These are phyloP conservation scores for sorghum (Sorghum bicolor) DNA, from an alignment of 176 grass and related monocot genomes.

Conservation along the genomic window Sorghum_bicolor_NCBIv3 NC_012873.2:57667001-57667500, in stretches of 20 bases:
- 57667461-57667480: conserved; percentile 72
- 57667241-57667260: conserved; percentile 97
- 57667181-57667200: conserved; percentile 98
- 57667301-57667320: background rate
- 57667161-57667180: conserved; percentile 97
- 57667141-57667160: conserved; percentile 98
- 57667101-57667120: conserved; percentile 21
- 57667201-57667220: conserved; percentile 86
- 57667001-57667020: conserved; percentile 99
- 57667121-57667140: conserved; percentile 34
- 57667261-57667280: background rate
- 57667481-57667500: conserved; percentile 65
- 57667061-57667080: conserved; percentile 27
- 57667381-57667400: background rate
- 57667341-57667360: background rate
- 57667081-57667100: background rate
- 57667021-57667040: conserved; percentile 96
- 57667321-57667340: background rate
- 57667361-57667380: background rate
- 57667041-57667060: conserved; percentile 88
- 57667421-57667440: conserved; percentile 45
- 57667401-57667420: background rate
- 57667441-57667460: conserved; percentile 73
- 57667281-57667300: background rate
- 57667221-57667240: conserved; percentile 95